These are phyloP conservation scores for Aureobasidium lini DNA, from an alignment of 2,329 filamentous ascomycete species.

Conservation along the genomic window DNA sequence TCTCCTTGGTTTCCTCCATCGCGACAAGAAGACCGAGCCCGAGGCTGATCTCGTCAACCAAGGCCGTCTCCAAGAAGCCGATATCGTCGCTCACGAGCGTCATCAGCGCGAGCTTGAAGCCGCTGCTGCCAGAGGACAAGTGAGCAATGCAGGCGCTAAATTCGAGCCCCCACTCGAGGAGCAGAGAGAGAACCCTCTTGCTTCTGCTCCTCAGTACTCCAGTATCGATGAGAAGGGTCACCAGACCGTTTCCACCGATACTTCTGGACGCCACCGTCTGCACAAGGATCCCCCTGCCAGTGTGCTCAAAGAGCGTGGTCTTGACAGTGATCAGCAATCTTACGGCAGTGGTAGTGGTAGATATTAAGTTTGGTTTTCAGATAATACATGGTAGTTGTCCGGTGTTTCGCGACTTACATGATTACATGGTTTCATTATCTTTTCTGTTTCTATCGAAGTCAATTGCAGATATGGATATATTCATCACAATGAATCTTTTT, in stretches of 20 bases:
- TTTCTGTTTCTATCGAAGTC: too few species aligned
- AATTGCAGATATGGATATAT: too few species aligned
- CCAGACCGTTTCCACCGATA: conserved; percentile 19
- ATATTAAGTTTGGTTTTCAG: background rate
- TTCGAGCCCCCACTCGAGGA: conserved; percentile 9
- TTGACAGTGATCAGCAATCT: background rate
- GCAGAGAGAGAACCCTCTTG: conserved; percentile 16
- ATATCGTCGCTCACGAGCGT: conserved; percentile 8
- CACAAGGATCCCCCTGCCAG: conserved; percentile 36
- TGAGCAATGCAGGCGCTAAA: conserved; percentile 19
- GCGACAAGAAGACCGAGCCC: conserved; percentile 30
- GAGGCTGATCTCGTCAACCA: background rate
- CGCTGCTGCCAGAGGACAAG: conserved; percentile 1
- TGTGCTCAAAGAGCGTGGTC: conserved; percentile 22
- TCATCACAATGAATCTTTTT: too few species aligned
- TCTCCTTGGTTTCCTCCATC: conserved; percentile 34
- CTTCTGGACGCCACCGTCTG: conserved; percentile 28
- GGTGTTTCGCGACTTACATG: too few species aligned
- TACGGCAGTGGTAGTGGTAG: background rate
- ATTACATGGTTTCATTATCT: too few species aligned
- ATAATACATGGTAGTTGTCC: too few species aligned
- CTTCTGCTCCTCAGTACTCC: background rate
- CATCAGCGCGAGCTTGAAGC: conserved; percentile 16
- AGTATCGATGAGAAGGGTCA: conserved; percentile 23
- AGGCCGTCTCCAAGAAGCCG: conserved; percentile 2